Conservation (phyloP, 1,284 basidiomycete species). For the Fomitopsis palustris region DNA sequence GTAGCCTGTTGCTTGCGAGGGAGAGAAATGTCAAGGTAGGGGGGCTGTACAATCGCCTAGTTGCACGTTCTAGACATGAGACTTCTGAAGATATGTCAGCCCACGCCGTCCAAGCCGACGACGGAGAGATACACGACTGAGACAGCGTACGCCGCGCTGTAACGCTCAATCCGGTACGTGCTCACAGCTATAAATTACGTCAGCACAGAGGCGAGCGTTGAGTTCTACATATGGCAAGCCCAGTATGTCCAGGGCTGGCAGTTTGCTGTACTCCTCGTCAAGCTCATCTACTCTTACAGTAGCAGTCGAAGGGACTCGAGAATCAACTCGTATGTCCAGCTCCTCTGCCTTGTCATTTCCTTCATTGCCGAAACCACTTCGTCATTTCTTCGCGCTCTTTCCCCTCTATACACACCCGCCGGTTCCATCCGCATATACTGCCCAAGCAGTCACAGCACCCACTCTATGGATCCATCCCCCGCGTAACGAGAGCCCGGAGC, state of each 20-base stretch:
- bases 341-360: slow-evolving; percentile 9
- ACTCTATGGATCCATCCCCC: slow-evolving; percentile 68
- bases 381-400: slow-evolving; percentile 49
- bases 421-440: slow-evolving; percentile 46
- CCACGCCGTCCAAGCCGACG: not conserved
- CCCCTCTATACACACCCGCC: slow-evolving; percentile 47
- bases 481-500: slow-evolving; percentile 15
- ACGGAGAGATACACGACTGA: not conserved
- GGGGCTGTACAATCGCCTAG: not conserved
- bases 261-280: not conserved
- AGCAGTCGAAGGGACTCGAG: not conserved
- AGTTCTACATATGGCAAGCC: not conserved
- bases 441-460: slow-evolving; percentile 39
- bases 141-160: not conserved
- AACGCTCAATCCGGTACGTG: not conserved
- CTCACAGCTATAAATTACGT: not conserved
- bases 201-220: not conserved
- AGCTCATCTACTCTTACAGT: not conserved
- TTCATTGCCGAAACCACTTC: slow-evolving; percentile 35
- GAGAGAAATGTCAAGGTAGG: not conserved
- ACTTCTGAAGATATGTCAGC: not conserved
- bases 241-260: not conserved
- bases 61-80: not conserved
- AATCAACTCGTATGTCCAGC: not conserved
- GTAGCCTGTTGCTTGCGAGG: not conserved